Evolutionary conservation across 768 basidiomycete species (phyloP).

Genomic region (Boletus huronensis): DNA sequence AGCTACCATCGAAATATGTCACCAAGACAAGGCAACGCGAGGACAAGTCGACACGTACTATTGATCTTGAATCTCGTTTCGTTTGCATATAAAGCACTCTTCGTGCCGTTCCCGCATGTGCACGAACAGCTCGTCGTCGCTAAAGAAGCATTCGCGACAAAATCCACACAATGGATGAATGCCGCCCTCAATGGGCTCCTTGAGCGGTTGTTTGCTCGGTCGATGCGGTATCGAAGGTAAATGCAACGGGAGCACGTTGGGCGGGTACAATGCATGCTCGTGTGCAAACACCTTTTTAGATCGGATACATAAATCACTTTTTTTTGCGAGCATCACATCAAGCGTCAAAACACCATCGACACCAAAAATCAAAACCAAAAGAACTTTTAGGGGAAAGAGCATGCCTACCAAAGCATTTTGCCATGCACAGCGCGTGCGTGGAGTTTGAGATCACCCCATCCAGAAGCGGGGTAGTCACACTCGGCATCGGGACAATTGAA

Average conservation of each 20-base stretch:
- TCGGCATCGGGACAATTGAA: slow-evolving; percentile 90
- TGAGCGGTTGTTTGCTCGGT: slow-evolving; percentile 38
- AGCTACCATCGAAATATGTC: slow-evolving; percentile 41
- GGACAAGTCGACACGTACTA: slow-evolving; percentile 57
- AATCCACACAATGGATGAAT: slow-evolving; percentile 82
- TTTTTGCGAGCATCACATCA: neutral
- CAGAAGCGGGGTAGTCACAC: slow-evolving; percentile 80
- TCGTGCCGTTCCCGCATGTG: slow-evolving; percentile 95
- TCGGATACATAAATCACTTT: slow-evolving; percentile 81
- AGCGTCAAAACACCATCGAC: neutral
- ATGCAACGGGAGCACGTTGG: slow-evolving; percentile 61
- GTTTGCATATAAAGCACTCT: slow-evolving; percentile 93
- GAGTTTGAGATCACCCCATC: slow-evolving; percentile 87
- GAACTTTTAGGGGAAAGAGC: too few species aligned
- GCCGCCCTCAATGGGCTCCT: slow-evolving; percentile 65
- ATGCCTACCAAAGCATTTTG: slow-evolving; percentile 71
- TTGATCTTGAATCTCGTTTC: slow-evolving; percentile 72
- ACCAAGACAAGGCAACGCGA: neutral
- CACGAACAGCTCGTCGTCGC: slow-evolving; percentile 88
- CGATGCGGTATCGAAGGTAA: slow-evolving; percentile 64
- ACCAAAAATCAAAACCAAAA: neutral
- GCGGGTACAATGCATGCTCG: slow-evolving; percentile 84
- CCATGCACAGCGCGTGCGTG: slow-evolving; percentile 78
- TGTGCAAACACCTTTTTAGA: slow-evolving; percentile 94
- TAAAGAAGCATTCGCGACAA: slow-evolving; percentile 89